Percentiles rank a stretch among this genome's conserved stretches.
phyloP scores from a whole-genome alignment of 2,329 filamentous ascomycete species.

The Chaetomium globosum region DNA sequence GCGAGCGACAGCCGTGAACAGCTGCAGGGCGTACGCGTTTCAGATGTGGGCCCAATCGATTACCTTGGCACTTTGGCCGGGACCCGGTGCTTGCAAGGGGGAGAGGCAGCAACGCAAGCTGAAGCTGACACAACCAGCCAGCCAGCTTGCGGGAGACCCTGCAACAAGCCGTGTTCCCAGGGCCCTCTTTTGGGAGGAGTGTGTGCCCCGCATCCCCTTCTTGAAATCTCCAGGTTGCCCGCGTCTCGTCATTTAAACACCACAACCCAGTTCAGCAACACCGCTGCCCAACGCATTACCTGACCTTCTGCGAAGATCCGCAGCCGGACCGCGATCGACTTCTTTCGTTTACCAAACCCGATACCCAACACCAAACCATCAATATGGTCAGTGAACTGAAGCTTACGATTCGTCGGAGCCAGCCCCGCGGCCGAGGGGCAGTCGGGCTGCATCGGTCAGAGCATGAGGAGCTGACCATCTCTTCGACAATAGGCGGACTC shows the following conservation, averaged over 20 bases:
- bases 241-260: slow-evolving; percentile 33
- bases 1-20: slow-evolving; percentile 19
- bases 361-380: slow-evolving; percentile 18
- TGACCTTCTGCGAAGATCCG: slow-evolving; percentile 22
- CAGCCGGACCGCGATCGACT: slow-evolving; percentile 17
- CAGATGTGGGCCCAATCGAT: slow-evolving; percentile 15
- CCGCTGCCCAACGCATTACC: slow-evolving; percentile 24
- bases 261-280: slow-evolving; percentile 28
- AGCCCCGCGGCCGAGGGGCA: slow-evolving; percentile 35
- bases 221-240: slow-evolving; percentile 32
- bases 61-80: slow-evolving; percentile 3
- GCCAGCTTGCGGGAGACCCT: slow-evolving; percentile 17
- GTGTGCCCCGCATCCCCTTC: slow-evolving; percentile 30
- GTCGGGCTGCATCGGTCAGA: slow-evolving; percentile 23
- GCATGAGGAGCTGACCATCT: slow-evolving; percentile 33
- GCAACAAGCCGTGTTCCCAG: slow-evolving; percentile 21
- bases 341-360: slow-evolving; percentile 12
- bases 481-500: slow-evolving; percentile 75
- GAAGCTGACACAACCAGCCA: slow-evolving; percentile 4
- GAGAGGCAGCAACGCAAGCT: background rate
- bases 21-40: slow-evolving; percentile 10
- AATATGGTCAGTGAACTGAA: slow-evolving; percentile 33
- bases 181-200: slow-evolving; percentile 23
- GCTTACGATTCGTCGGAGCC: slow-evolving; percentile 15
- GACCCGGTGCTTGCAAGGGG: background rate